A percentile compares a stretch with the other conserved stretches of the same genome.
These are phyloP conservation scores for Cryptomeria japonica DNA, from an alignment of 75 land plant genomes.

Conservation along the genomic window DNA sequence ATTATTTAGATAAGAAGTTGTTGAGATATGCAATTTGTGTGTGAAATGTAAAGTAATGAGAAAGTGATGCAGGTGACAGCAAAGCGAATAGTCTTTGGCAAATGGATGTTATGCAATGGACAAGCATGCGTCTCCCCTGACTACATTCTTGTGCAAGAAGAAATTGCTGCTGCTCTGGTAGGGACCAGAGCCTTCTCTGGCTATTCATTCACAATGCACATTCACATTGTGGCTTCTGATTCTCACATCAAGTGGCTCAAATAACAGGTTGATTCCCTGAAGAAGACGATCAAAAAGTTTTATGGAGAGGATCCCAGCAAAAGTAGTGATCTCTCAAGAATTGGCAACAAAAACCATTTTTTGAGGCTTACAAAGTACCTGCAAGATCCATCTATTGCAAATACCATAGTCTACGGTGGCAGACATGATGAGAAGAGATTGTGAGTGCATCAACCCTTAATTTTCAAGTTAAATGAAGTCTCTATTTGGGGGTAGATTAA, in stretches of 20 bases:
- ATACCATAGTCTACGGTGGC: constrained; percentile 77
- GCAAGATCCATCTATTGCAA: constrained; percentile 53
- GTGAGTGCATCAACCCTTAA: constrained; percentile 30
- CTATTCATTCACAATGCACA: background rate
- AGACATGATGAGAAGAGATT: constrained; percentile 42
- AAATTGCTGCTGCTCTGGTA: constrained; percentile 48
- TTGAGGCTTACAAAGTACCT: constrained; percentile 49
- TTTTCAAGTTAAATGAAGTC: background rate
- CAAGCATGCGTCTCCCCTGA: constrained; percentile 88
- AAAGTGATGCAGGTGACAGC: constrained; percentile 36
- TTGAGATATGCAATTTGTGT: background rate
- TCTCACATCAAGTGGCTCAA: background rate
- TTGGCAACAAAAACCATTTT: constrained; percentile 65
- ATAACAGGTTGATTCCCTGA: constrained; percentile 49
- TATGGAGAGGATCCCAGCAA: constrained; percentile 52
- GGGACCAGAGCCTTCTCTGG: background rate
- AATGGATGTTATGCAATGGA: constrained; percentile 68
- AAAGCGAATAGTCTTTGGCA: constrained; percentile 51
- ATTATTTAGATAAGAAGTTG: background rate
- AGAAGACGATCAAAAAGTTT: constrained; percentile 39
- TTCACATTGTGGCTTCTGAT: background rate
- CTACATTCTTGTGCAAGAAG: constrained; percentile 70
- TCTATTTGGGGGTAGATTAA: background rate
- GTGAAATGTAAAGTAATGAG: background rate
- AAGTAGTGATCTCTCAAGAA: constrained; percentile 38